Evolutionary conservation across 108 stramenopile genomes (phyloP).

Genomic region (Parietichytrium sp.): DNA sequence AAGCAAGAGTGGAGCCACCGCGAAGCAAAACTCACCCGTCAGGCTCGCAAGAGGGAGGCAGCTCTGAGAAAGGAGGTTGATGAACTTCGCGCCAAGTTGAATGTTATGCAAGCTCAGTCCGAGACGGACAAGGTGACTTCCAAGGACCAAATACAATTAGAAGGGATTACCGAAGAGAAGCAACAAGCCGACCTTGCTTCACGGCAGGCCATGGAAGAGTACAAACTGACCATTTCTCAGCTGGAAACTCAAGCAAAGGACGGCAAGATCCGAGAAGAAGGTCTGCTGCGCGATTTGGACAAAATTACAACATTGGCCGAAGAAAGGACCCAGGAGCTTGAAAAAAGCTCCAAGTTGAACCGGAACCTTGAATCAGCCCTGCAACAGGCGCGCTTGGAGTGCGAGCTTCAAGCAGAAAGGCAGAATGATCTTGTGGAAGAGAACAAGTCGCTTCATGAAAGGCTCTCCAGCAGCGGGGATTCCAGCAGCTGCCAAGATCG

Average conservation of each 20-base stretch:
- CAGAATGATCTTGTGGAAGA: neutral
- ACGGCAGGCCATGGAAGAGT: too few species aligned
- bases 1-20: conserved; percentile 16
- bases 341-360: neutral
- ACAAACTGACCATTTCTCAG: too few species aligned
- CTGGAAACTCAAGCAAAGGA: too few species aligned
- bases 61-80: neutral
- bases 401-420: neutral
- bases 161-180: too few species aligned
- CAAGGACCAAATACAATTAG: too few species aligned
- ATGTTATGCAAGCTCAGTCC: neutral
- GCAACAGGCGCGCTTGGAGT: neutral
- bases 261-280: too few species aligned
- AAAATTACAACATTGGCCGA: conserved; percentile 20
- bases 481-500: too few species aligned
- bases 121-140: neutral
- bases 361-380: neutral
- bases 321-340: neutral
- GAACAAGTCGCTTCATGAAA: too few species aligned
- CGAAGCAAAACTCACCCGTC: neutral
- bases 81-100: conserved; percentile 7
- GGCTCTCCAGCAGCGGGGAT: too few species aligned
- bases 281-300: neutral
- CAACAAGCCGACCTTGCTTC: too few species aligned
- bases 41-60: neutral